Base-by-base conservation (phyloP, 108 stramenopile species). In the Stephanodiscus minutulus region DNA sequence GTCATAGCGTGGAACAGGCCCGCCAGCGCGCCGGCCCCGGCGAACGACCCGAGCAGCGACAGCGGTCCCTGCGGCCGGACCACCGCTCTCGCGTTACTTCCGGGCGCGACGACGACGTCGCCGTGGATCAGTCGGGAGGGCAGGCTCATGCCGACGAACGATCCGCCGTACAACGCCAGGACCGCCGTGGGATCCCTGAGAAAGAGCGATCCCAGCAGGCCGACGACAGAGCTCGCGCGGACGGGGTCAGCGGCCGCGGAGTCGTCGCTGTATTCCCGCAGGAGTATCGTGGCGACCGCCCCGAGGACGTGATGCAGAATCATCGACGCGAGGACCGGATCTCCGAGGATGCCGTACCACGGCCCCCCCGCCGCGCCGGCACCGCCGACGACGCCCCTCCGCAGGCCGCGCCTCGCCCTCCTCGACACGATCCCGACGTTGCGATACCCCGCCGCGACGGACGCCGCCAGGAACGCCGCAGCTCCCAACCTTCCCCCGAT, bases 61-160 rank as follows among this genome's bases (percentile, higher is more conserved):
- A 52, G 5, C 7, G 66, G 61, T 1, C 43, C 12, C 33, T 69
- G 52, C n/a, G 55, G 61, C 35, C 44, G 47, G 11, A 12, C 8
- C 1, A 10, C 37, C 49, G 3, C 9, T 11, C 5, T 21, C 61
- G 49, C 47, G 22, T 56, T 21, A 31, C 13, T 24, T 28, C 31
- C 59, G 27, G 27, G 53, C n/a, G 64, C 24, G 62, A 11, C 8
- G 10, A 11, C 39, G 43, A 44, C 27, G 52, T 58, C 54, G 29
- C 77, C 81, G 60, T 73, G 37, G 74, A 87, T 70, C 61, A 87
- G 70, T 66, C 82, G 54, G 15, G 83, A 82, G 44, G 86, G 86
- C 11, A 82, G 60, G 35, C 72, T 66, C 83, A 83, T 85, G 47
- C 86, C 83, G 7, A 79, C 77, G 41, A 87, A 76, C 35, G 77